These are phyloP conservation scores for Ettlia oleoabundans DNA, from an alignment of 139 green algal genomes.

Conservation along the genomic window DNA sequence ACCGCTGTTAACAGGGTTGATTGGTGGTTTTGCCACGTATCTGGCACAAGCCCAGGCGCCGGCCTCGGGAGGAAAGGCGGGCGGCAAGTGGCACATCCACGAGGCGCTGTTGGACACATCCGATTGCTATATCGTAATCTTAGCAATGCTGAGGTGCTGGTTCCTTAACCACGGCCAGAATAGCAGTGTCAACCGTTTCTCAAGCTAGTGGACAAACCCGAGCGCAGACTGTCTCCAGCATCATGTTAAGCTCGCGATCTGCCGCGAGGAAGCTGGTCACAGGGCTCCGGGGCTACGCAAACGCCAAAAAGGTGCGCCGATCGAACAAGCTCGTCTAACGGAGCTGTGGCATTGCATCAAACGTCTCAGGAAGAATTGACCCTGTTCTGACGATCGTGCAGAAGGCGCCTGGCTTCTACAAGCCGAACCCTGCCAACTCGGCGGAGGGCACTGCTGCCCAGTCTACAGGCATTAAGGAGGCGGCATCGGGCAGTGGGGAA, in stretches of 20 bases:
- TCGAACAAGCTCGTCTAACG: not conserved
- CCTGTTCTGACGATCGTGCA: not conserved
- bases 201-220: not conserved
- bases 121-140: no score
- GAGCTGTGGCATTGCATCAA: not conserved
- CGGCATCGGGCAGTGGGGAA: no score
- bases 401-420: conserved; percentile 25
- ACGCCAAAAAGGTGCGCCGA: not conserved
- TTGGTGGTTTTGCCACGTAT: no score
- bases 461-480: not conserved
- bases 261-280: not conserved
- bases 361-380: no score
- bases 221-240: not conserved
- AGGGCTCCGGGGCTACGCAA: not conserved
- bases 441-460: not conserved
- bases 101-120: no score
- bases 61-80: no score
- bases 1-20: no score
- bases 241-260: conserved; percentile 2
- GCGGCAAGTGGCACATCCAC: no score
- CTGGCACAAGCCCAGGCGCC: no score
- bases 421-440: not conserved
- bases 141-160: no score
- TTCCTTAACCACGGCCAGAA: no score
- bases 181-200: no score